Percentiles rank a stretch among this genome's conserved stretches.
phyloP scores from a whole-genome alignment of 2,329 filamentous ascomycete genomes.

The Emmonsiellopsis sp. region DNA sequence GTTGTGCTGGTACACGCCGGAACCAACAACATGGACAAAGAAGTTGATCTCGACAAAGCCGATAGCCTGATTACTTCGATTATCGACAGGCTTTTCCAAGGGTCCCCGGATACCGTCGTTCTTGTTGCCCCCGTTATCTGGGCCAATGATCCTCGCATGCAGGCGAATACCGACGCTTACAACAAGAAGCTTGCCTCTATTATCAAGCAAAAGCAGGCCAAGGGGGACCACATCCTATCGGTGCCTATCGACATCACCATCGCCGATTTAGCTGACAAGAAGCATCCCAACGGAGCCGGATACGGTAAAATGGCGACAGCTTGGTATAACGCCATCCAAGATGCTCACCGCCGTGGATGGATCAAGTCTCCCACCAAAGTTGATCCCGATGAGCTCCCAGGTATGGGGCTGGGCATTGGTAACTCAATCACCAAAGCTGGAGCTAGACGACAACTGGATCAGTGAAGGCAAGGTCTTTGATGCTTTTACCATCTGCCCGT shows the following conservation, averaged over 20 bases:
- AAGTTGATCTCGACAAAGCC: neutral
- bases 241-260: neutral
- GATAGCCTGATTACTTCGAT: neutral
- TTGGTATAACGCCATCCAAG: neutral
- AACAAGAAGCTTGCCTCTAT: neutral
- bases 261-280: conserved; percentile 1
- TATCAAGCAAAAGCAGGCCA: neutral
- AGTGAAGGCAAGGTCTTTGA: no score
- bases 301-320: neutral
- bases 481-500: no score
- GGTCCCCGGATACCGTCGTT: neutral
- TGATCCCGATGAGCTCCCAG: no score
- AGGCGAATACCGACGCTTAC: neutral
- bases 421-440: no score
- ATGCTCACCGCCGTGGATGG: neutral
- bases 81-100: neutral
- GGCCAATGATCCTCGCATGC: neutral
- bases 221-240: neutral
- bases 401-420: no score
- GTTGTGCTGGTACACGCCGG: conserved; percentile 3
- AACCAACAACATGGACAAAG: neutral
- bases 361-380: no score
- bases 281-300: neutral
- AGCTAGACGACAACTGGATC: no score
- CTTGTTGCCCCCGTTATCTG: conserved; percentile 1